Conservation (phyloP, 305 asterid species). For the Fraxinus greggii region DNA sequence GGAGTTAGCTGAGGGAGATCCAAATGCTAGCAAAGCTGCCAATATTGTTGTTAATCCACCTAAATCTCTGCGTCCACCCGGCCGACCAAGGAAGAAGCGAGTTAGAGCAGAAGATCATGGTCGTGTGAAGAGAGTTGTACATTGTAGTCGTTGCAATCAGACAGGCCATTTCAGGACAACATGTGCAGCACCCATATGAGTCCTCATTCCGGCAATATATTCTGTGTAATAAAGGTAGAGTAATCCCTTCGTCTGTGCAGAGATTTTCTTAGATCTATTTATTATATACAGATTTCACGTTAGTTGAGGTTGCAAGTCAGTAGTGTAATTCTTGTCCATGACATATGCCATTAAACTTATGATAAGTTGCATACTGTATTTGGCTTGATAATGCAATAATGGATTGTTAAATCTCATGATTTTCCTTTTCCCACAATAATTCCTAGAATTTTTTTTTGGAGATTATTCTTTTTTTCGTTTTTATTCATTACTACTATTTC, state of each 20-base stretch:
- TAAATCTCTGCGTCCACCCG: slow-evolving; percentile 79
- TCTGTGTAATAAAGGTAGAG: slow-evolving; percentile 26
- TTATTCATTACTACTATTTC: neutral
- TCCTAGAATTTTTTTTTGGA: neutral
- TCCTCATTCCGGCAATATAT: neutral
- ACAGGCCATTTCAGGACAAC: slow-evolving; percentile 82
- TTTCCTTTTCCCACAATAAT: neutral
- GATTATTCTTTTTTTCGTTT: neutral
- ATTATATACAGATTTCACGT: slow-evolving; percentile 19
- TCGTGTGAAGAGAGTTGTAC: slow-evolving; percentile 83
- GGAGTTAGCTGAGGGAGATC: slow-evolving; percentile 69
- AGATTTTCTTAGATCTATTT: slow-evolving; percentile 29
- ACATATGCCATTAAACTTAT: neutral
- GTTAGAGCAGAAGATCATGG: slow-evolving; percentile 89
- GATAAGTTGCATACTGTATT: slow-evolving; percentile 8
- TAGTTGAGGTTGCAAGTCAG: slow-evolving; percentile 26
- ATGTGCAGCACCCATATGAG: slow-evolving; percentile 88
- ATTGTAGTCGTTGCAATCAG: slow-evolving; percentile 91
- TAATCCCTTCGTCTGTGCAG: slow-evolving; percentile 35
- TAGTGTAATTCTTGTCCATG: slow-evolving; percentile 14
- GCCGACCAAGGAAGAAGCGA: slow-evolving; percentile 86
- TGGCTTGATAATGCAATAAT: slow-evolving; percentile 18
- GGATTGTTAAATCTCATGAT: neutral
- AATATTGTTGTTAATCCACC: slow-evolving; percentile 73
- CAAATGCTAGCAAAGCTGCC: slow-evolving; percentile 28